Evolutionary conservation across 257 asterid genomes (phyloP), one percentile per base, ranked within the genome.

Genomic region (Thymus quinquecostatus): DNA sequence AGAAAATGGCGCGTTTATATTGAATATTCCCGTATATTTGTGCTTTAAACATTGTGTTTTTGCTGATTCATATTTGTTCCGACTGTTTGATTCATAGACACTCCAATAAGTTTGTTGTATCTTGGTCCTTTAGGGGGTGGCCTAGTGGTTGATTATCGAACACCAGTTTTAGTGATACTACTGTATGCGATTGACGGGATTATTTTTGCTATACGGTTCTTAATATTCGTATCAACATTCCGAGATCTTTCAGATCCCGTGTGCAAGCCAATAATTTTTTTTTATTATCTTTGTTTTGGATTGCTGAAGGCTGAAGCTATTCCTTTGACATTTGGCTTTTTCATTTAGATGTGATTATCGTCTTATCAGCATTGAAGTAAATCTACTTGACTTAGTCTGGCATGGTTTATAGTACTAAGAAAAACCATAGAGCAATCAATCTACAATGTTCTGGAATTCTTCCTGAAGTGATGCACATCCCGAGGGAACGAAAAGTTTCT

Each of bases 171-270:
- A 13, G 12, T 75, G 43, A 21, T 51, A 55, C 2, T 48, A 3
- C 59, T 59, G 47, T 67, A 33, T 76, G 62, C 67, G 33, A 54
- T 47, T 1, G 49, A 27, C 10, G 8, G 53, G 12, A 63, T 56
- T 63, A 38, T 12, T 63, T 62, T 21, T 21, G 21, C 21, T 21
- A 21, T 21, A 21, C 21, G 60, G 30, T 36, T 45, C 29, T 21
- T 36, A 56, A 27, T 13, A 43, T 50, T 7, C 34, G 2, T 30
- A 36, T 62, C 21, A 59, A 75, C 8, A 29, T 43, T 43, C 6
- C 27, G 61, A 43, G 43, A 55, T 61, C 34, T 11, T 45, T 41
- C 34, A 38, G 59, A 51, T 14, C 66, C 36, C 3, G 28, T 14
- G 14, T 47, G 41, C 50, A 54, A 6, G 14, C 60, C 8, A 60